Evolutionary conservation across 1,139 yeast genomes (phyloP), one percentile per base, ranked within the genome.

Genomic region (Diutina scorzettiae): DNA sequence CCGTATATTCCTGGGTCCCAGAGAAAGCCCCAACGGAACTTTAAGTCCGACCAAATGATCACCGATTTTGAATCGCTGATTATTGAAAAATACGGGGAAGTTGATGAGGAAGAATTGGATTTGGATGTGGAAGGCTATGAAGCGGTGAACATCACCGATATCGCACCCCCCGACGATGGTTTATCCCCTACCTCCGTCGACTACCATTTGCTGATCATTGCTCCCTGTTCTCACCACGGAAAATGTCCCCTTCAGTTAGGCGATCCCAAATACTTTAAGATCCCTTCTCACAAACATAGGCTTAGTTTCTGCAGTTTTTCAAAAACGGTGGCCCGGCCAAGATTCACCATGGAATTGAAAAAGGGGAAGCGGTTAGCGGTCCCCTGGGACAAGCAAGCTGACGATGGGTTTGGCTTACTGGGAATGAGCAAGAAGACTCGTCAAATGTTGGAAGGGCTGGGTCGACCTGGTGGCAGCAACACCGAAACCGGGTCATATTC

Each of bases 221-320:
- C 96, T 0, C 98, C 98, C 3, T 91, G 97, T 55, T 63, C 94
- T 0, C 97, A 91, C 57, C 96, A 87, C 53, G 75, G 80, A 24
- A 73, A 68, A 50, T 89, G 97, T 54, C 97, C 98, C 0, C 63
- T 91, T 43, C 96, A 87, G 56, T 69, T 78, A 27, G 79, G 81
- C 12, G 82, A 81, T 46, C 86, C 89, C 5, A 76, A 76, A 37
- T 78, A 70, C 49, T 81, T 81, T 52, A 68, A 69, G 42, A 71
- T 72, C 37, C 75, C 79, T n/a, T 69, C 73, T 42, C 71, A 74
- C 46, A 86, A 77, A 44, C 78, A 69, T 48, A 66, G 76, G 45
- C 62, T 82, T 42, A 69, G 68, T 42, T 86, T 89, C 69, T 87
- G 97, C 55, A 76, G 83, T 42, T 89, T 80, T 58, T 75, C 73